Conservation (phyloP, 176 grass and related monocot genomes). For the Cenchrus americanus region DNA sequence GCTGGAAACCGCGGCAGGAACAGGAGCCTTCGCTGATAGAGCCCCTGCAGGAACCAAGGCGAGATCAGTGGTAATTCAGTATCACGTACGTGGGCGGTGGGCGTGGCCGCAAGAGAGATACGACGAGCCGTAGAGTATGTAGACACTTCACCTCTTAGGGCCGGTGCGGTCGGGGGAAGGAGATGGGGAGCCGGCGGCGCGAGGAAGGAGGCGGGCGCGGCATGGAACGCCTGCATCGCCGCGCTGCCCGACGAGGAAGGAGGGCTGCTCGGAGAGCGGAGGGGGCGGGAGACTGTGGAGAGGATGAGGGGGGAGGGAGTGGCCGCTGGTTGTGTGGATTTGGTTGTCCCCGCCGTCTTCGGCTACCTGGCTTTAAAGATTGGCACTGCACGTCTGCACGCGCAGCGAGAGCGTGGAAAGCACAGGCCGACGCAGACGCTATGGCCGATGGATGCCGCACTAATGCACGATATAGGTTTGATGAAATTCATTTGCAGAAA, state of each 20-base stretch:
- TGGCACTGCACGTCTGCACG: too few relatives aligned
- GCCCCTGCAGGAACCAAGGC: conserved; percentile 15
- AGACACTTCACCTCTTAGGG: conserved; percentile 40
- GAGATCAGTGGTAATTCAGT: neutral
- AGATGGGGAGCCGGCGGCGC: conserved; percentile 21
- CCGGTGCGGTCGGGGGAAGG: neutral
- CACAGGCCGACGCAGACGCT: neutral
- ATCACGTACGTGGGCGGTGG: neutral
- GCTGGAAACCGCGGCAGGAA: neutral
- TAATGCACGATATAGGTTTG: neutral
- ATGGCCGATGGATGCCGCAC: neutral
- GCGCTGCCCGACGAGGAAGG: neutral
- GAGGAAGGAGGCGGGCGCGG: conserved; percentile 44
- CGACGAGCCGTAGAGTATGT: neutral
- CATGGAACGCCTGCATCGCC: conserved; percentile 43
- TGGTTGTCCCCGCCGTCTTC: conserved; percentile 2
- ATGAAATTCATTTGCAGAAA: neutral
- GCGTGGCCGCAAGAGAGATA: neutral
- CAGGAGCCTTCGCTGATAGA: conserved; percentile 23
- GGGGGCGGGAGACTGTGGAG: neutral
- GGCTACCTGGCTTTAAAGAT: conserved; percentile 17
- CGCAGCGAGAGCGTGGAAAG: neutral
- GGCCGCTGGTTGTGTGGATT: conserved; percentile 56
- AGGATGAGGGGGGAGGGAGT: conserved; percentile 1
- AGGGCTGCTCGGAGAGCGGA: neutral